Evolutionary conservation across 225 moss, liverwort and hornwort genomes (phyloP).

Genomic region (Straminergon stramineum): DNA sequence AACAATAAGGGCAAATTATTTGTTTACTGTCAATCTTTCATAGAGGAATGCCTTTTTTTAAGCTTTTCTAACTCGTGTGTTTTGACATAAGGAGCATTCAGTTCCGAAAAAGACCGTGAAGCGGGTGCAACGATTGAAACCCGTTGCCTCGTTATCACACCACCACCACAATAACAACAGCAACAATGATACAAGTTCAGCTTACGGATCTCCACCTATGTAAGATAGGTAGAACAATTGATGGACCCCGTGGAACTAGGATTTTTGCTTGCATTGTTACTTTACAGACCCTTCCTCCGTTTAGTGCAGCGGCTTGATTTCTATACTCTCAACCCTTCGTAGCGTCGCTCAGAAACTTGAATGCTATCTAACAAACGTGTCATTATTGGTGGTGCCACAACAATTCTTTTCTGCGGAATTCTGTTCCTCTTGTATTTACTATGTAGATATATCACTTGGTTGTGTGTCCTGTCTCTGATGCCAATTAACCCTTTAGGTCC

Average conservation of each 20-base stretch:
- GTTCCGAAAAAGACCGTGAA: conserved; percentile 43
- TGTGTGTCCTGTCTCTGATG: not conserved
- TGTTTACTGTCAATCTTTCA: not conserved
- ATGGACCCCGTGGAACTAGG: not conserved
- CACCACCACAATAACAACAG: not conserved
- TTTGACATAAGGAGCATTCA: conserved; percentile 26
- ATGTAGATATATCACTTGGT: not conserved
- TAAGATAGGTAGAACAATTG: conserved; percentile 20
- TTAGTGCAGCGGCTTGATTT: not conserved
- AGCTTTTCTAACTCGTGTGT: not conserved
- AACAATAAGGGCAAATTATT: not conserved
- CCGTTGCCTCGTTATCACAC: conserved; percentile 48
- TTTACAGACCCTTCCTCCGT: not conserved
- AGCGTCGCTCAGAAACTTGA: not conserved
- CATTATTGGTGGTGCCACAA: not conserved
- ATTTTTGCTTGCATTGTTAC: not conserved
- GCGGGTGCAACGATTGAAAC: conserved; percentile 57
- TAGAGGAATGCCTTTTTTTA: not conserved
- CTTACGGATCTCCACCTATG: conserved; percentile 49
- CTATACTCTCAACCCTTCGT: not conserved
- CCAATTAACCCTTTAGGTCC: not conserved
- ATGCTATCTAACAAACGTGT: not conserved
- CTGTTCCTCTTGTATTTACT: not conserved
- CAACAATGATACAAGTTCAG: conserved; percentile 38
- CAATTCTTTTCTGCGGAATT: not conserved